A percentile compares a stretch with the other conserved stretches of the same genome.
Conservation (phyloP, 2,329 filamentous ascomycete genomes). For the Fusarium poae region DNA sequence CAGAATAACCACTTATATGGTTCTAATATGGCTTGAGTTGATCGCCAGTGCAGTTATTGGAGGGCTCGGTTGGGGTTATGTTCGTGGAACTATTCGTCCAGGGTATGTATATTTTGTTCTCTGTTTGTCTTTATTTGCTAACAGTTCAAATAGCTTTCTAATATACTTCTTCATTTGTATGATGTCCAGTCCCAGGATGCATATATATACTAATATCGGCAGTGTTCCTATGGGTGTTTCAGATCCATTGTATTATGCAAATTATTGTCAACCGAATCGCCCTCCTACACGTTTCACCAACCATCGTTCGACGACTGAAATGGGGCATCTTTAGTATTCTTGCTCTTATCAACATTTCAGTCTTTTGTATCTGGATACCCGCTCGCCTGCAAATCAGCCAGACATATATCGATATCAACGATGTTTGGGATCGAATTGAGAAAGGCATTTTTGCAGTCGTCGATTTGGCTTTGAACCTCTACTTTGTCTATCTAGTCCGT, state of each 20-base stretch:
- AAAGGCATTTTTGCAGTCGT: conserved; percentile 62
- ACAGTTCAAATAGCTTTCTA: conserved; percentile 48
- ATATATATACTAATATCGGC: conserved; percentile 27
- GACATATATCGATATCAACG: conserved; percentile 58
- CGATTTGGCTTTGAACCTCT: conserved; percentile 61
- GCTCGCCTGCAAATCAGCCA: conserved; percentile 57
- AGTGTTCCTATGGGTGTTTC: conserved; percentile 54
- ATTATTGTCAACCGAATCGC: conserved; percentile 66
- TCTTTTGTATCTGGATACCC: conserved; percentile 66
- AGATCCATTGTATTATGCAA: conserved; percentile 61
- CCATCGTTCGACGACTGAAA: conserved; percentile 56
- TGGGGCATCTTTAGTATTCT: conserved; percentile 59
- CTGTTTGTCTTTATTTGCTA: not conserved
- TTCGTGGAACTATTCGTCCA: conserved; percentile 51
- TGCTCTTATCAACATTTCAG: conserved; percentile 61
- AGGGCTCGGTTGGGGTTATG: conserved; percentile 54
- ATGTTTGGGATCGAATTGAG: conserved; percentile 63
- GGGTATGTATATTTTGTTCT: conserved; percentile 39
- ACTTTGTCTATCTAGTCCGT: conserved; percentile 61
- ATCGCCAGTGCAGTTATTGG: conserved; percentile 53
- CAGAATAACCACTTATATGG: conserved; percentile 54
- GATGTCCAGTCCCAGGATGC: not conserved
- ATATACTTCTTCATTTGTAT: conserved; percentile 45
- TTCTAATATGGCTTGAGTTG: conserved; percentile 58
- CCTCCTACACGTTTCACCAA: conserved; percentile 58